Conservation (phyloP, 768 basidiomycete genomes). For the Lactarius pseudohatsudake region DNA sequence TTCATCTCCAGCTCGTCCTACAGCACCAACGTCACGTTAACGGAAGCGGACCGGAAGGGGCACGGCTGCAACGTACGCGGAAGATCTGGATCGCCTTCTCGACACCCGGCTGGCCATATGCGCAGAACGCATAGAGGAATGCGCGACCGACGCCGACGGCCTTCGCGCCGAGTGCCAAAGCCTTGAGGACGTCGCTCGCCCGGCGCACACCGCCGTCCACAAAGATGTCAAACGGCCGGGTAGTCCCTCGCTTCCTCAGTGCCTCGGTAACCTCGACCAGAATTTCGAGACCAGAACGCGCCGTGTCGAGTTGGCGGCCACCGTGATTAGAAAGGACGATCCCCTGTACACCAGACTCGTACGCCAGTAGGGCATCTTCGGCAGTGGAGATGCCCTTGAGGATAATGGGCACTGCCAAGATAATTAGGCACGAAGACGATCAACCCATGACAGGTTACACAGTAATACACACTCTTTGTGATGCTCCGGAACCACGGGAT, state of each 20-base stretch:
- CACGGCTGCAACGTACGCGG: conserved; percentile 44
- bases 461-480: conserved; percentile 44
- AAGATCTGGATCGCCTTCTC: conserved; percentile 79
- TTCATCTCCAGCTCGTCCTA: conserved; percentile 99
- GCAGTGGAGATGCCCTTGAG: conserved; percentile 65
- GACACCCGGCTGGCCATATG: conserved; percentile 87
- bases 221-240: conserved; percentile 77
- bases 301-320: conserved; percentile 54
- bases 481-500: conserved; percentile 63
- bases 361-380: conserved; percentile 58
- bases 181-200: conserved; percentile 88
- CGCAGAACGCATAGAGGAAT: conserved; percentile 84
- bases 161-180: conserved; percentile 85
- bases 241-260: conserved; percentile 61
- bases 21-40: conserved; percentile 8
- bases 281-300: conserved; percentile 41
- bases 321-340: conserved; percentile 62
- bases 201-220: conserved; percentile 94
- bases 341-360: conserved; percentile 45
- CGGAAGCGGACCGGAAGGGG: not conserved
- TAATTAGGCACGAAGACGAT: not conserved
- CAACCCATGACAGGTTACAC: conserved; percentile 6
- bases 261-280: conserved; percentile 72
- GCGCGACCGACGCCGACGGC: conserved; percentile 39
- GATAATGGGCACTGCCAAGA: conserved; percentile 52